Conservation (phyloP, 768 basidiomycete species). For the Podaxis mareebaensis region DNA sequence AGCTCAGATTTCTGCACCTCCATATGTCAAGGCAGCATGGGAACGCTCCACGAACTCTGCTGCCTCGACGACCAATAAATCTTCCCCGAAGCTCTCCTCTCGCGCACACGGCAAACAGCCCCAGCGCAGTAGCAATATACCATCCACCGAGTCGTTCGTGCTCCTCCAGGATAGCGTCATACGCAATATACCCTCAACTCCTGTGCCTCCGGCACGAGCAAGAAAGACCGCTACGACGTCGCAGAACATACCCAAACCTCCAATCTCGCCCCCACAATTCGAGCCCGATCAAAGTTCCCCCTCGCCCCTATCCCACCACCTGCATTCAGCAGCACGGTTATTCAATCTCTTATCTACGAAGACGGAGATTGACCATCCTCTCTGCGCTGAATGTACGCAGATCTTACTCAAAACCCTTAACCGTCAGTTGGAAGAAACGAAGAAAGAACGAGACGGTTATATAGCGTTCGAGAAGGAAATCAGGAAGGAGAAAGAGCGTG, state of each 20-base stretch:
- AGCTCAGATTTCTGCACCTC: conserved; percentile 46
- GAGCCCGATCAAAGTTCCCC: conserved; percentile 61
- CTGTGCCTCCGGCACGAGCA: conserved; percentile 40
- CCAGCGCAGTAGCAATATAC: conserved; percentile 52
- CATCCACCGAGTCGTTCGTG: conserved; percentile 84
- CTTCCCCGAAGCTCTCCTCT: conserved; percentile 43
- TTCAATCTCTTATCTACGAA: conserved; percentile 77
- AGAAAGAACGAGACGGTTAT: conserved; percentile 90
- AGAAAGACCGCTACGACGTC: conserved; percentile 40
- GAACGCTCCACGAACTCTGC: conserved; percentile 50
- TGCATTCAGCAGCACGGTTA: conserved; percentile 72
- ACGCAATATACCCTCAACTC: conserved; percentile 62
- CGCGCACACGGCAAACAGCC: conserved; percentile 63
- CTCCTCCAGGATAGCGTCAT: conserved; percentile 84
- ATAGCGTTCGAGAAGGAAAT: conserved; percentile 90
- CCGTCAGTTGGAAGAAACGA: conserved; percentile 84
- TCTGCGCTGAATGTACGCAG: conserved; percentile 94
- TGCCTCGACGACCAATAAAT: conserved; percentile 27
- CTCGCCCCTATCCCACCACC: conserved; percentile 75
- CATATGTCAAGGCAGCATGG: conserved; percentile 63
- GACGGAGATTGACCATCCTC: conserved; percentile 86
- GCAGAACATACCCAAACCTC: conserved; percentile 28
- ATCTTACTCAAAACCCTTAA: conserved; percentile 74
- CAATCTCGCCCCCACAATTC: conserved; percentile 32
- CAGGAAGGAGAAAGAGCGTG: conserved; percentile 76